phyloP scores from a whole-genome alignment of 768 basidiomycete genomes.

The Rubroboletus pulcherrimus region DNA sequence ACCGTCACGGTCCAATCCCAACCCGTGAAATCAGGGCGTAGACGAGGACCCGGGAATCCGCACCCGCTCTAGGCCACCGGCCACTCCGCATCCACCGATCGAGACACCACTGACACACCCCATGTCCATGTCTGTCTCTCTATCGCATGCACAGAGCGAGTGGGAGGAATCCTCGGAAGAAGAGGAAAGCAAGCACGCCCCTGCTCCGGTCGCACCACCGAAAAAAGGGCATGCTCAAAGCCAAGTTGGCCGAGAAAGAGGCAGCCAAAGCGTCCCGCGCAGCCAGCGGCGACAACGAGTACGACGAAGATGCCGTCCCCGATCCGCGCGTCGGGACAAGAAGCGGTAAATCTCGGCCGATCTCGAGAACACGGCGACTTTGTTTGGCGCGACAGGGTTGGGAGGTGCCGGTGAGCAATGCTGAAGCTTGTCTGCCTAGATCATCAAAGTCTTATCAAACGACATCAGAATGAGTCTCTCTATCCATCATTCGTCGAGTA shows the following conservation, averaged over 20 bases:
- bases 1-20: slow-evolving; percentile 11
- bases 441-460: slow-evolving; percentile 75
- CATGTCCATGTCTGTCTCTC: neutral
- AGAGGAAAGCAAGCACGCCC: slow-evolving; percentile 47
- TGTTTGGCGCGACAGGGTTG: slow-evolving; percentile 69
- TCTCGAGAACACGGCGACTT: slow-evolving; percentile 74
- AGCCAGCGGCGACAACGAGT: slow-evolving; percentile 42
- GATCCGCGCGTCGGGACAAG: slow-evolving; percentile 72
- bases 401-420: slow-evolving; percentile 45
- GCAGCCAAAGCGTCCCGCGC: slow-evolving; percentile 57
- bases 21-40: slow-evolving; percentile 54
- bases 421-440: slow-evolving; percentile 53
- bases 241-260: slow-evolving; percentile 90
- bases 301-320: slow-evolving; percentile 69
- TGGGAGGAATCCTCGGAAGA: slow-evolving; percentile 88
- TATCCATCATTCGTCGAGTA: slow-evolving; percentile 83
- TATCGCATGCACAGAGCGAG: slow-evolving; percentile 60
- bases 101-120: slow-evolving; percentile 5
- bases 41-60: slow-evolving; percentile 74
- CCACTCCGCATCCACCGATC: neutral
- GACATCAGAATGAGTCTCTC: slow-evolving; percentile 77
- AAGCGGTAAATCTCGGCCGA: slow-evolving; percentile 86
- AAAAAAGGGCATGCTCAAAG: slow-evolving; percentile 92
- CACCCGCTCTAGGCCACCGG: slow-evolving; percentile 61
- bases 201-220: slow-evolving; percentile 58